Evolutionary conservation across 768 basidiomycete genomes (phyloP), one percentile per base, ranked within the genome.

Genomic region (Tulasnella sp.): DNA sequence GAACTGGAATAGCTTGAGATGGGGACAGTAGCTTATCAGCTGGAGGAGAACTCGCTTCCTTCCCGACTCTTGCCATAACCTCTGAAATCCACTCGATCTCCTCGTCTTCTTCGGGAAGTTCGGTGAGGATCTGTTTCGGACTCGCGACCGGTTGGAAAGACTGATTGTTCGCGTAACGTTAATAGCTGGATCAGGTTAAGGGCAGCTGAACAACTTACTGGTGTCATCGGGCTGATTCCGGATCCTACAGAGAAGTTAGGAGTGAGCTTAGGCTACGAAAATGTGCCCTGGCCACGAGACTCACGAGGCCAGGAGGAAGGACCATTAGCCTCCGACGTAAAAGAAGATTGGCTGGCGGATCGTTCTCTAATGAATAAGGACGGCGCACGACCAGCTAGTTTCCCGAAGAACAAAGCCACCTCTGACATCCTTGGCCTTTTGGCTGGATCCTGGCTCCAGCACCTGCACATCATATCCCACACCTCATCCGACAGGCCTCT

Each of bases 391-490:
- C 15, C 26, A 11, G 61, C 61, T 26, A 67, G 61, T 67, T 16
- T 67, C 26, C 29, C 61, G 32, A 67, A 67, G 61, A 67, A 67
- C 61, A 9, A 13, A 26, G 61, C 76, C 16, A 76, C 77, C 44
- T 69, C 79, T 73, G 83, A 85, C 39, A 87, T 81, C 18, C 81
- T 80, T 42, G 87, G 88, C 20, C 87, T 82, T 3, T 80, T 79
- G 55, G 83, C 82, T 29, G 87, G 86, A 75, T 85, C 84, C 70
- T 81, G 83, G 35, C 84, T 79, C 87, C 87, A 88, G 77, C 88
- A 88, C 73, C 81, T 81, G 37, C 81, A 81, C 83, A 88, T 85
- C 70, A 88, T 80, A 10, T 80, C 70, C 88, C 88, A 88, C 76
- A 88, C 81, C 0, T 83, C 82, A 80, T 88, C 85, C 37, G 81